phyloP scores from a whole-genome alignment of 225 moss, liverwort and hornwort genomes.

The Pseudisothecium myosuroides region DNA sequence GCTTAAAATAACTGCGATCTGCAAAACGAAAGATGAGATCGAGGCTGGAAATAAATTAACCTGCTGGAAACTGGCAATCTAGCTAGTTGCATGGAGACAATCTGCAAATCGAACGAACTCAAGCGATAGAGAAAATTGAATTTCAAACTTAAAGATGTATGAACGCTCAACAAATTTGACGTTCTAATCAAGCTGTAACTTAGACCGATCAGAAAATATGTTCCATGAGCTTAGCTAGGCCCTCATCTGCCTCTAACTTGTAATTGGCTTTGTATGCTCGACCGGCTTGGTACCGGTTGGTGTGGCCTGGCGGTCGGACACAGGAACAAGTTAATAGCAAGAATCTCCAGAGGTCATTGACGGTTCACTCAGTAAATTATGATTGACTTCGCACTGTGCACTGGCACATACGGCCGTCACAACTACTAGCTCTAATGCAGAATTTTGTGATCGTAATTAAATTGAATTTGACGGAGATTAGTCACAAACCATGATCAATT shows the following conservation, averaged over 20 bases:
- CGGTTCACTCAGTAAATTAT: neutral
- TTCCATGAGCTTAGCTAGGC: neutral
- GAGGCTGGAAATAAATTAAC: no score
- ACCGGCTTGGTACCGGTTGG: neutral
- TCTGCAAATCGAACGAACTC: neutral
- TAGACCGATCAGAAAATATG: neutral
- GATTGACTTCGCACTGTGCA: neutral
- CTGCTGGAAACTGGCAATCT: neutral
- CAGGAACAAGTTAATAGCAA: neutral
- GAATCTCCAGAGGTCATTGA: neutral
- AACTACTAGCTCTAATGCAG: neutral
- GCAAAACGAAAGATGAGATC: neutral
- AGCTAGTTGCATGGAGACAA: neutral
- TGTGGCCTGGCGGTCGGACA: neutral
- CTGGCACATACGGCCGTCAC: neutral
- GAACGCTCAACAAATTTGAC: neutral
- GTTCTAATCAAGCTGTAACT: neutral
- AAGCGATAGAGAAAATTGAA: neutral
- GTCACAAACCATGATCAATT: neutral
- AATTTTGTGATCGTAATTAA: no score
- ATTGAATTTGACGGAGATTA: no score
- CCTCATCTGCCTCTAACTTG: neutral
- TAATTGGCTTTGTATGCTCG: neutral
- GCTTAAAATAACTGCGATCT: neutral
- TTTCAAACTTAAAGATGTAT: neutral